A percentile compares a stretch with the other conserved stretches of the same genome.
phyloP scores from a whole-genome alignment of 164 flowering plant genomes.

The Brasenia schreberi region DNA sequence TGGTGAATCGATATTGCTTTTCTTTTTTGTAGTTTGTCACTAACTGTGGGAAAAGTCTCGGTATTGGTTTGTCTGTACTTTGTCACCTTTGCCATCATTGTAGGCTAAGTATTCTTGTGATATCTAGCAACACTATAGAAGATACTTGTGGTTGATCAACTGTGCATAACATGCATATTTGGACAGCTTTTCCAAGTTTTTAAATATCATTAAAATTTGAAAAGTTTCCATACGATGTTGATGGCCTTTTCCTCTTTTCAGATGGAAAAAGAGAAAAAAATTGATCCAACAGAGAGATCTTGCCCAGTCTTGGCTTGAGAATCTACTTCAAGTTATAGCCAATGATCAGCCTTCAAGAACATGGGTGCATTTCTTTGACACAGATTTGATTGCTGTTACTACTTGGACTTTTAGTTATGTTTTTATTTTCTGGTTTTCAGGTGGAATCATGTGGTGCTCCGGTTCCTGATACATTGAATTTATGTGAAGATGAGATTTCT shows the following conservation, averaged over 20 bases:
- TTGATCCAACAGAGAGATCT: constrained; percentile 64
- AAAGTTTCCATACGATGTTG: too few relatives aligned
- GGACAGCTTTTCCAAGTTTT: too few relatives aligned
- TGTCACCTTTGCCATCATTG: too few relatives aligned
- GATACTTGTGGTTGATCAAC: too few relatives aligned
- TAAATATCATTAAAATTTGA: too few relatives aligned
- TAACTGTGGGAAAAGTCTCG: too few relatives aligned
- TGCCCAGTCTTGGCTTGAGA: constrained; percentile 79
- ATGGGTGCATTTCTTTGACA: constrained; percentile 16
- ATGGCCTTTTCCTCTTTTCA: constrained; percentile 15
- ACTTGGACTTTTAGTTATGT: background rate
- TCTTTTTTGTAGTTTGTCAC: too few relatives aligned
- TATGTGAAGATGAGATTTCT: constrained; percentile 25
- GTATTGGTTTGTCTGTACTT: too few relatives aligned
- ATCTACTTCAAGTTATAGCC: constrained; percentile 45
- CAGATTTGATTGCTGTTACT: background rate
- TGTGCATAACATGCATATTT: too few relatives aligned
- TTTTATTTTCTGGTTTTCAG: constrained; percentile 13
- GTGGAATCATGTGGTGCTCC: constrained; percentile 10
- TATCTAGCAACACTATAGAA: too few relatives aligned
- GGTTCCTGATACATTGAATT: constrained; percentile 9
- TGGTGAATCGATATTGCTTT: too few relatives aligned
- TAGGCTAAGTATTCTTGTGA: too few relatives aligned
- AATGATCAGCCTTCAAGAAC: constrained; percentile 31
- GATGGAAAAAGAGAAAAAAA: constrained; percentile 86